A percentile compares a stretch with the other conserved stretches of the same genome.
These are phyloP conservation scores for Tuber brumale DNA, from an alignment of 495 filamentous ascomycete genomes.

Conservation along the genomic window DNA sequence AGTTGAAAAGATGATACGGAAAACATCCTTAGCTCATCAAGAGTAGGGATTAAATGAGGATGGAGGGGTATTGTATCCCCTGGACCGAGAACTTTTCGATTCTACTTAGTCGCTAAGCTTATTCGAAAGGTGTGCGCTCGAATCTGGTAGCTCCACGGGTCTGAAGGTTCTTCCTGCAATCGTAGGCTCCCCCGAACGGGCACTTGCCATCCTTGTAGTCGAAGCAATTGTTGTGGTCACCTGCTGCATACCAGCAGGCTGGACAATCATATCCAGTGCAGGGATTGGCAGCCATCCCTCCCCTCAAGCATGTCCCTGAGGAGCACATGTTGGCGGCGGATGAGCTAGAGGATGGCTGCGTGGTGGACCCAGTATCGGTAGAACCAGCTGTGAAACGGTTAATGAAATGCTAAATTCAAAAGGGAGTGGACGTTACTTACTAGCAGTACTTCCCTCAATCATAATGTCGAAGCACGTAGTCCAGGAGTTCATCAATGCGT, in stretches of 20 bases:
- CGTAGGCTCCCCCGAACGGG: constrained; percentile 37
- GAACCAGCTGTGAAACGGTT: constrained; percentile 11
- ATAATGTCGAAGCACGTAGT: constrained; percentile 34
- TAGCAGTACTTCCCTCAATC: constrained; percentile 20
- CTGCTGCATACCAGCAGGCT: constrained; percentile 35
- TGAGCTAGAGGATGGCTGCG: not conserved
- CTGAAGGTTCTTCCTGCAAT: constrained; percentile 34
- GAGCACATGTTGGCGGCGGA: constrained; percentile 7
- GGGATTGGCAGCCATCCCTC: constrained; percentile 27
- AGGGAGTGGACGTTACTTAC: constrained; percentile 10
- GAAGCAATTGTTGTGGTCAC: constrained; percentile 26
- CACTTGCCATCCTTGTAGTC: constrained; percentile 33
- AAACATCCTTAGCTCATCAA: not conserved
- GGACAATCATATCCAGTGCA: constrained; percentile 34
- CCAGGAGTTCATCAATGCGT: constrained; percentile 19
- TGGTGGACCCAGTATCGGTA: constrained; percentile 5
- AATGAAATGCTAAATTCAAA: not conserved
- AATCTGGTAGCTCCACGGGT: constrained; percentile 29
- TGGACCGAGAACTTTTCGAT: not conserved
- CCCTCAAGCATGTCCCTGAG: constrained; percentile 24
- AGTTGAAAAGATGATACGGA: not conserved
- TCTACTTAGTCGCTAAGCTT: not conserved
- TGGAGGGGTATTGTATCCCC: not conserved
- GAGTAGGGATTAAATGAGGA: not conserved
- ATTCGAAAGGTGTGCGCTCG: constrained; percentile 28